phyloP scores from a whole-genome alignment of 2,329 filamentous ascomycete genomes.

The Capronia epimyces region DNA sequence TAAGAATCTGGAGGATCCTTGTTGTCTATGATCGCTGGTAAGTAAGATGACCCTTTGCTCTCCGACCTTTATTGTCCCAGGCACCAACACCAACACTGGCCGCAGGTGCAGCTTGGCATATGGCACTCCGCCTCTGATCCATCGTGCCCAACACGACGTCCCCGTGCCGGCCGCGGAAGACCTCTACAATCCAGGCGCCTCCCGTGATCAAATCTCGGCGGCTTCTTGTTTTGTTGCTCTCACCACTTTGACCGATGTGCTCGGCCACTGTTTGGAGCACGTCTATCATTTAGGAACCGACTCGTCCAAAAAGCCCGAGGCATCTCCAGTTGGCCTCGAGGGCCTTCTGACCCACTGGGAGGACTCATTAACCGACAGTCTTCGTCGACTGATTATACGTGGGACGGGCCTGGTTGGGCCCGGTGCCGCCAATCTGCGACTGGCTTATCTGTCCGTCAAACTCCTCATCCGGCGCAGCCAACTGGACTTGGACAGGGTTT shows the following conservation, averaged over 20 bases:
- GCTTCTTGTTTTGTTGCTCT: conserved; percentile 45
- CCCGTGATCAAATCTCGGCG: conserved; percentile 23
- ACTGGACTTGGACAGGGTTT: conserved; percentile 39
- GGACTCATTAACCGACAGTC: conserved; percentile 34
- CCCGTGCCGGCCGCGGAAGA: conserved; percentile 40
- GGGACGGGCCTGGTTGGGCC: conserved; percentile 38
- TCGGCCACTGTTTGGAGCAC: conserved; percentile 36
- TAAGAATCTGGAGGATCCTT: conserved; percentile 54
- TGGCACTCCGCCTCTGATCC: conserved; percentile 49
- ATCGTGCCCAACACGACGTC: conserved; percentile 46
- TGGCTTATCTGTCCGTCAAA: conserved; percentile 47
- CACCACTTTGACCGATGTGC: conserved; percentile 42
- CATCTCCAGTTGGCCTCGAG: conserved; percentile 36
- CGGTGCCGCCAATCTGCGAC: conserved; percentile 48
- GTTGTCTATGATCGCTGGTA: conserved; percentile 54
- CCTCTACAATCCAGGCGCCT: conserved; percentile 7
- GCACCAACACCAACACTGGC: conserved; percentile 1
- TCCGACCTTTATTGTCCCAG: not conserved
- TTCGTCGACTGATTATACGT: conserved; percentile 37
- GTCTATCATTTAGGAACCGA: conserved; percentile 35
- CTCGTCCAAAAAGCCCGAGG: conserved; percentile 16
- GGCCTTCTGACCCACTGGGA: conserved; percentile 43
- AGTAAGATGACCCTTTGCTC: conserved; percentile 7
- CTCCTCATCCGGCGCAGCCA: conserved; percentile 47
- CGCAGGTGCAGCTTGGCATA: conserved; percentile 49